These are phyloP conservation scores for Fusarium ambrosium DNA, from an alignment of 2,329 filamentous ascomycete genomes.

Conservation along the genomic window DNA sequence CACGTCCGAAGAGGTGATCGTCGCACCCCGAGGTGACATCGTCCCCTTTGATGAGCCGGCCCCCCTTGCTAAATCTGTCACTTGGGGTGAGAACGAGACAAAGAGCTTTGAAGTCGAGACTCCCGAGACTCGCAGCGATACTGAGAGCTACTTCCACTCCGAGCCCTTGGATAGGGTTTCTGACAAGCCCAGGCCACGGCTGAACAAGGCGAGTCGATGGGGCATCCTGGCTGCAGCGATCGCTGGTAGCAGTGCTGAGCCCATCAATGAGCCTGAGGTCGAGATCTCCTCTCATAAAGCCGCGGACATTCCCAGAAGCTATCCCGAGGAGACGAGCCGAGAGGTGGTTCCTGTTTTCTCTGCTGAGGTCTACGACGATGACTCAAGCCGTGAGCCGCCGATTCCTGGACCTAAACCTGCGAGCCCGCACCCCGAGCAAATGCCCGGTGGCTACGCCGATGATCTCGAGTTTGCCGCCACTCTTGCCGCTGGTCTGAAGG, in stretches of 20 bases:
- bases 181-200: conserved; percentile 52
- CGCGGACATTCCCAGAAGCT: conserved; percentile 29
- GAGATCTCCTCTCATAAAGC: conserved; percentile 26
- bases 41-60: conserved; percentile 47
- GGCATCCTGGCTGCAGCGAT: conserved; percentile 66
- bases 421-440: conserved; percentile 62
- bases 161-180: conserved; percentile 23
- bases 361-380: conserved; percentile 51
- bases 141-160: conserved; percentile 48
- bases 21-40: conserved; percentile 58
- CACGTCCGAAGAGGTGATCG: conserved; percentile 52
- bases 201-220: conserved; percentile 63
- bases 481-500: conserved; percentile 75
- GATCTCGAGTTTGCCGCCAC: conserved; percentile 79
- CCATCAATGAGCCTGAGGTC: conserved; percentile 51
- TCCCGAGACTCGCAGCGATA: conserved; percentile 60
- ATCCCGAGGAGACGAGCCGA: conserved; percentile 30
- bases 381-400: conserved; percentile 61
- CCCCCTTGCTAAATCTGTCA: conserved; percentile 67
- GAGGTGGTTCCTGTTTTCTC: conserved; percentile 36
- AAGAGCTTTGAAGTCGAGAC: conserved; percentile 74
- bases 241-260: conserved; percentile 57
- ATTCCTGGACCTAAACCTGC: conserved; percentile 70
- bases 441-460: conserved; percentile 75
- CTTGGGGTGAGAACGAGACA: conserved; percentile 75